Evolutionary conservation across 352 stramenopile species (phyloP), one percentile per base, ranked within the genome.

Genomic region (Phytophthora pistaciae): DNA sequence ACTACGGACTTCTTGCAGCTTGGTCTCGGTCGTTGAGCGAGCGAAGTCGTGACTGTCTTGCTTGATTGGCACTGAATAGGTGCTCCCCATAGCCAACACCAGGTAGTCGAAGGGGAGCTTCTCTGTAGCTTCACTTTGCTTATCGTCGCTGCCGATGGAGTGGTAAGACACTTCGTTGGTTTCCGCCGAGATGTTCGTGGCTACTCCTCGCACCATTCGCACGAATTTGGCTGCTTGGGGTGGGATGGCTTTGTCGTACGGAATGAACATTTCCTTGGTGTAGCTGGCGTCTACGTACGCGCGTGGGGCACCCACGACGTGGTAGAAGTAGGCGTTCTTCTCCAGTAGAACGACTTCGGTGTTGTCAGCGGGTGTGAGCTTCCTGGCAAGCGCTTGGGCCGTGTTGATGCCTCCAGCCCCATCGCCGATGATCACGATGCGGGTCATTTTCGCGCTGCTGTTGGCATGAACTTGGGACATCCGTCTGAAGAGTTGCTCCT

Each of bases 71-170:
- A 61, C 61, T 5, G 59, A 50, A 25, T 82, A 79, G 3, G 64
- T 77, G 59, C 78, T 85, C 13, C 78, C 78, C 14, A 68, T 81
- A 0, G 78, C 71, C 10, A 86, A 20, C 7, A 86, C 54, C 3
- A 86, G 55, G 40, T 79, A 86, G 60, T 86, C 76, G 27, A 79
- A 86, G 7, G 49, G 56, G 18, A 86, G 40, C 36, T 63, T 73
- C 53, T 78, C 56, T 5, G 20, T 70, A 6, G 46, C 21, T 10
- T 52, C 48, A 13, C 48, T 65, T 44, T 63, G 42, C 14, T 60
- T 60, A 50, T 76, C 68, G 40, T 74, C 61, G 11, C 55, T 63
- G 20, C 21, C 56, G 21, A 86, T 77, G 9, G 64, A 23, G 23
- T 50, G 60, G 25, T 78, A 80, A 5, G 27, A 56, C 3, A 80